Evolutionary conservation across 163 green algal genomes (phyloP), one percentile per base, ranked within the genome.

Genomic region (Chlorella variabilis): DNA sequence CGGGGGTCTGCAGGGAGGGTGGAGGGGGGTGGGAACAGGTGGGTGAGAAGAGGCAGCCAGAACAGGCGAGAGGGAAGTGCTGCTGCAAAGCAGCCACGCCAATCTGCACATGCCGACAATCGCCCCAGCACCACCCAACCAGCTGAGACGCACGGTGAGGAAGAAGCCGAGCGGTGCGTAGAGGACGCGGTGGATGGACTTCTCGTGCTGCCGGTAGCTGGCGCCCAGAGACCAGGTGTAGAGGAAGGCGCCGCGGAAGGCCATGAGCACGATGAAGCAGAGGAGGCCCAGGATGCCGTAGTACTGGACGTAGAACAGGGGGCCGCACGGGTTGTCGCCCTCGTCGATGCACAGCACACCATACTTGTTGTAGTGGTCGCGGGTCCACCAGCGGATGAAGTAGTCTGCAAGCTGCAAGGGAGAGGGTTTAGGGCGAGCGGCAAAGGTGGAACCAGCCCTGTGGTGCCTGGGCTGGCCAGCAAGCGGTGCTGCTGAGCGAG

Each of bases 91-190:
- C 7, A 15, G 29, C n/a, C 23, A 17, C 27, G 29, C 23, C n/a
- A 39, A 27, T 31, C 36, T 15, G n/a, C 23, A 66, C 58, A 0
- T n/a, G 71, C 74, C 23, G 83, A 75, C 41, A n/a, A n/a, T n/a
- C n/a, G n/a, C n/a, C n/a, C n/a, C n/a, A n/a, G n/a, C n/a, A n/a
- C n/a, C n/a, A n/a, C n/a, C n/a, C n/a, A n/a, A n/a, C n/a, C n/a
- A n/a, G n/a, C n/a, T n/a, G n/a, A n/a, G n/a, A n/a, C n/a, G n/a
- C n/a, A n/a, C n/a, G n/a, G n/a, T 54, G 45, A 92, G 86, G 86
- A 93, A 92, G 86, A 91, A 91, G 83, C 85, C 77, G 21, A 91
- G 75, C 8, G 87, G 87, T 3, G 87, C 83, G 65, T 87, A 87
- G 38, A 91, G 83, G 41, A 90, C 70, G 29, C 87, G 85, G 86